phyloP scores from a whole-genome alignment of 1,139 yeast species.

The Diutina rugosa region DNA sequence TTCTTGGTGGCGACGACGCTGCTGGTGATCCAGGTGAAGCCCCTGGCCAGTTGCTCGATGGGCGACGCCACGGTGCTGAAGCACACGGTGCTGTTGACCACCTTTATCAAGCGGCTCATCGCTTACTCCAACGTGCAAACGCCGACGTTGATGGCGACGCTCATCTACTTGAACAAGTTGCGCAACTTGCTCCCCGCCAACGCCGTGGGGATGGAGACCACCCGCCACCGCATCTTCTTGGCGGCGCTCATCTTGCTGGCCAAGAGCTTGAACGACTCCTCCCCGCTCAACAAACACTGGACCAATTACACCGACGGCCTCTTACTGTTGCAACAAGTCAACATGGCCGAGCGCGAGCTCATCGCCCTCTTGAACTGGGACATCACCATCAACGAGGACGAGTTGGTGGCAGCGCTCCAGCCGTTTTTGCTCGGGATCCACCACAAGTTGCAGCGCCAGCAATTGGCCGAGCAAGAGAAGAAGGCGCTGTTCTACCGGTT shows the following conservation, averaged over 20 bases:
- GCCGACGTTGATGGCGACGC: constrained; percentile 85
- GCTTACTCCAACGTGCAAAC: constrained; percentile 84
- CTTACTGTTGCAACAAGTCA: constrained; percentile 64
- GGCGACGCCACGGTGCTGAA: constrained; percentile 10
- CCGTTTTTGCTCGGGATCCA: constrained; percentile 72
- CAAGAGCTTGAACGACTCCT: constrained; percentile 81
- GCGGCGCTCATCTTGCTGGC: constrained; percentile 85
- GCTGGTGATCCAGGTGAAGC: constrained; percentile 56
- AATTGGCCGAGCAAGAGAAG: not conserved
- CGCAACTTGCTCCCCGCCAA: constrained; percentile 71
- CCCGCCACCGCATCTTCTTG: constrained; percentile 82
- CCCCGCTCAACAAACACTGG: constrained; percentile 96
- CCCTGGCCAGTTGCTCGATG: constrained; percentile 4
- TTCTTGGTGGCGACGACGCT: constrained; percentile 71
- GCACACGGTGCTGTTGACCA: constrained; percentile 27
- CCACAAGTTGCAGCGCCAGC: not conserved
- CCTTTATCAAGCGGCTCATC: constrained; percentile 62
- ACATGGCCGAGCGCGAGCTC: constrained; percentile 83
- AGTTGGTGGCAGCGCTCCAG: constrained; percentile 53
- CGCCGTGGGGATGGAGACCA: constrained; percentile 87
- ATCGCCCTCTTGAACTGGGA: constrained; percentile 79
- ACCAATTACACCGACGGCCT: constrained; percentile 80
- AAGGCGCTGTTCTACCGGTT: constrained; percentile 2
- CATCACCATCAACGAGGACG: constrained; percentile 53
- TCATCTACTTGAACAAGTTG: constrained; percentile 69